These are phyloP conservation scores for Didymella pinodella DNA, from an alignment of 2,329 filamentous ascomycete species.

Conservation along the genomic window DNA sequence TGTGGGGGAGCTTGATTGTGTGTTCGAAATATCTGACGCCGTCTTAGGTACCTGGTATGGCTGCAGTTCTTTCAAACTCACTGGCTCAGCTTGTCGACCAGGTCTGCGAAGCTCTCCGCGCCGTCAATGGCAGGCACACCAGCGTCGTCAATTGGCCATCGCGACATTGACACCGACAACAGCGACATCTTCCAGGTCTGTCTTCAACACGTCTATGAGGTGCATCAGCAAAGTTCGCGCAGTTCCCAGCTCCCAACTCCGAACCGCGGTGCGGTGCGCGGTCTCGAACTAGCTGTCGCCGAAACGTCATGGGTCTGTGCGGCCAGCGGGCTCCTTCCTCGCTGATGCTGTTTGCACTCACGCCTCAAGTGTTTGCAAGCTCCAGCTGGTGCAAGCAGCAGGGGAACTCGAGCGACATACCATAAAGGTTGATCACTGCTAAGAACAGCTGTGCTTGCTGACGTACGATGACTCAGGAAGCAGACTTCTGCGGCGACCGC, in stretches of 20 bases:
- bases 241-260: constrained; percentile 7
- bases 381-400: background rate
- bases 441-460: background rate
- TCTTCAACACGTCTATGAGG: constrained; percentile 11
- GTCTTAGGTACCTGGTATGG: constrained; percentile 25
- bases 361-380: background rate
- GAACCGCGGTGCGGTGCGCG: constrained; percentile 15
- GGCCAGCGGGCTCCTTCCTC: constrained; percentile 12
- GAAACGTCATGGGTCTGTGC: constrained; percentile 30
- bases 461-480: constrained; percentile 31
- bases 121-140: constrained; percentile 65
- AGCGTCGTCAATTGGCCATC: constrained; percentile 39
- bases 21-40: constrained; percentile 57
- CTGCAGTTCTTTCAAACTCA: constrained; percentile 13
- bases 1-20: constrained; percentile 69
- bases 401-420: background rate
- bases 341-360: background rate
- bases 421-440: background rate
- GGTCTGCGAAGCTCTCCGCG: constrained; percentile 67
- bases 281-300: constrained; percentile 6
- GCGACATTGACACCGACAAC: constrained; percentile 39
- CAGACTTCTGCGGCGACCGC: constrained; percentile 35
- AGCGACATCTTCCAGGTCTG: constrained; percentile 34
- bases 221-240: constrained; percentile 19
- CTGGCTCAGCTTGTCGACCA: constrained; percentile 71